A percentile compares a stretch with the other conserved stretches of the same genome.
These are phyloP conservation scores for Scutellaria baicalensis DNA, from an alignment of 257 asterid species.

Conservation along the genomic window DNA sequence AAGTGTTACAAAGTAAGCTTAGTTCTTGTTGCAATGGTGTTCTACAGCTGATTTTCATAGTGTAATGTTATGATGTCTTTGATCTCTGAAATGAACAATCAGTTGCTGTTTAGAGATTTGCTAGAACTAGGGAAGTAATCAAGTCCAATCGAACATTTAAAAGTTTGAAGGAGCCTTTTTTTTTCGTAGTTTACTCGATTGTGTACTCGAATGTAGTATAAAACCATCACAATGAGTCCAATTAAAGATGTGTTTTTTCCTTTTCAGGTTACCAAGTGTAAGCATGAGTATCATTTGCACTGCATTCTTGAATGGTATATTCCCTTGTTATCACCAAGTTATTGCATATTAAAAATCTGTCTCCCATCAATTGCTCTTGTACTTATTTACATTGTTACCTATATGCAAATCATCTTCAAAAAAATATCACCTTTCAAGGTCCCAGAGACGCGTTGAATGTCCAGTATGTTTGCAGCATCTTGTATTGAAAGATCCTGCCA, in stretches of 20 bases:
- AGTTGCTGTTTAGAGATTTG: neutral
- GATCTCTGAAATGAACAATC: neutral
- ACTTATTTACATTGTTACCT: neutral
- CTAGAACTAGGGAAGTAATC: neutral
- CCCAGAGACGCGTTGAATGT: conserved; percentile 63
- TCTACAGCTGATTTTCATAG: no score
- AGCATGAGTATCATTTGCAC: conserved; percentile 71
- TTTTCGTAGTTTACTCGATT: neutral
- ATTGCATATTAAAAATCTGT: neutral
- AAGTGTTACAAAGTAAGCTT: no score
- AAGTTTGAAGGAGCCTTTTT: neutral
- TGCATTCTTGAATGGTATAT: conserved; percentile 70
- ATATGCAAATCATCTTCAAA: neutral
- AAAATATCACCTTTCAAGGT: conserved; percentile 31
- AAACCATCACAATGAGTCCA: neutral
- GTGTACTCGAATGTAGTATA: neutral
- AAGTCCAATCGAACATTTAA: neutral
- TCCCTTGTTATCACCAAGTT: neutral
- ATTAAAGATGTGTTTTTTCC: neutral
- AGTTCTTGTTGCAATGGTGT: no score
- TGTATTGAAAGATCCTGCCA: conserved; percentile 42
- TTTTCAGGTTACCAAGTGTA: conserved; percentile 57
- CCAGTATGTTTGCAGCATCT: conserved; percentile 64
- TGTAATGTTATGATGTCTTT: neutral
- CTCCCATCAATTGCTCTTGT: neutral